Evolutionary conservation across 2,329 filamentous ascomycete species (phyloP).

Genomic region (Cladosporium halotolerans): DNA sequence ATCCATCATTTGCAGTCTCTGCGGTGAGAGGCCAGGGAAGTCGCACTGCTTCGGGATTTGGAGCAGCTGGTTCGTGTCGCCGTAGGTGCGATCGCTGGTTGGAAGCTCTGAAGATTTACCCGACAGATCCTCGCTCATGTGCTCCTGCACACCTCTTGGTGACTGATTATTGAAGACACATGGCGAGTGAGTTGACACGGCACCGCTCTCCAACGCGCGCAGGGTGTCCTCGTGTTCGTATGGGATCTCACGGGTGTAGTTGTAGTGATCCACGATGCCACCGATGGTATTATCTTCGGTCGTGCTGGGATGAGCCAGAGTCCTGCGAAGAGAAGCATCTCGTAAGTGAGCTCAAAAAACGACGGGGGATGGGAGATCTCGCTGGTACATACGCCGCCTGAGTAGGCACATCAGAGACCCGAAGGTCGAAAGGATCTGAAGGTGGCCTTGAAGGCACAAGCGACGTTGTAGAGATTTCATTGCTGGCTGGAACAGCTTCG

Average conservation of each 20-base stretch:
- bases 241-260: slow-evolving; percentile 16
- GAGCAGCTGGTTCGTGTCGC: slow-evolving; percentile 25
- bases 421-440: slow-evolving; percentile 8
- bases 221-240: slow-evolving; percentile 1
- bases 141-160: background rate
- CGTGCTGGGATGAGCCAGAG: slow-evolving; percentile 2
- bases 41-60: slow-evolving; percentile 16
- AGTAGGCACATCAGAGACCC: slow-evolving; percentile 5
- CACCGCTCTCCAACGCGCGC: background rate
- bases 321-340: slow-evolving; percentile 26
- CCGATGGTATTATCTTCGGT: slow-evolving; percentile 19
- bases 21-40: background rate
- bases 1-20: background rate
- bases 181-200: background rate
- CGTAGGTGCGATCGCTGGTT: slow-evolving; percentile 27
- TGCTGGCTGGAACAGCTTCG: background rate
- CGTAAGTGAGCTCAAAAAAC: slow-evolving; percentile 30
- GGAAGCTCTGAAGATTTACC: slow-evolving; percentile 20
- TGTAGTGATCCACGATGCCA: slow-evolving; percentile 24
- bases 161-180: background rate
- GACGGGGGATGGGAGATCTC: slow-evolving; percentile 18
- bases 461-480: background rate
- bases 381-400: slow-evolving; percentile 27
- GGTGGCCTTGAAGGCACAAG: slow-evolving; percentile 6
- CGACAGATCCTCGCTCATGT: background rate